Conservation (phyloP, 139 green algal genomes). For the Edaphochlamys debaryana region DNA sequence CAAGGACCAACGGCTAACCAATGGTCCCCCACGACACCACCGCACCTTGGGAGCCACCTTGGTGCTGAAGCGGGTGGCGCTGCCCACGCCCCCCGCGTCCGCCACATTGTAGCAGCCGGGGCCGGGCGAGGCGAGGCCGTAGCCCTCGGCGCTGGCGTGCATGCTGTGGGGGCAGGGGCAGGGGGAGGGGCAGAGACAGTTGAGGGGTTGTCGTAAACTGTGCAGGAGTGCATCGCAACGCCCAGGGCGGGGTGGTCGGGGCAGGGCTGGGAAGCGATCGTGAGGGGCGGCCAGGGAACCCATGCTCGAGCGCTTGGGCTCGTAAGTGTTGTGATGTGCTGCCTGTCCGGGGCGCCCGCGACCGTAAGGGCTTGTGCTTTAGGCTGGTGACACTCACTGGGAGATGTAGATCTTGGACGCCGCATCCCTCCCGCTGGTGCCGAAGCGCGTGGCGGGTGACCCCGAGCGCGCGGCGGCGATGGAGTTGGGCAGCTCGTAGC, state of each 20-base stretch:
- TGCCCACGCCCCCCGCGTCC: constrained; percentile 9
- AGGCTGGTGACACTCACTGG: constrained; percentile 22
- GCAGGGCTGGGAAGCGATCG: too few species aligned
- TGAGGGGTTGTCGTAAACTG: too few species aligned
- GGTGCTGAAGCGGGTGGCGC: not conserved
- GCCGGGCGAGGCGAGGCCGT: constrained; percentile 9
- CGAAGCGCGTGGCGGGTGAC: constrained; percentile 8
- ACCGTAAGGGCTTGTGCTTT: too few species aligned
- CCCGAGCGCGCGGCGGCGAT: not conserved
- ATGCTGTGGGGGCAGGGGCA: not conserved
- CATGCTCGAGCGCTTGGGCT: too few species aligned
- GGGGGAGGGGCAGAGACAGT: too few species aligned
- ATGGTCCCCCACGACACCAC: too few species aligned
- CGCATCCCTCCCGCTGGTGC: constrained; percentile 3
- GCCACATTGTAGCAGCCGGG: constrained; percentile 34
- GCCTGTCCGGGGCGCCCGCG: too few species aligned
- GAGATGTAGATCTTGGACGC: constrained; percentile 39
- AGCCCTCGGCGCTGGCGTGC: constrained; percentile 31
- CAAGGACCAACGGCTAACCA: too few species aligned
- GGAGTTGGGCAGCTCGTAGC: constrained; percentile 23
- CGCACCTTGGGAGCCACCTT: constrained; percentile 41
- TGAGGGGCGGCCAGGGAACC: too few species aligned
- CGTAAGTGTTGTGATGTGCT: too few species aligned
- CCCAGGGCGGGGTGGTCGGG: too few species aligned
- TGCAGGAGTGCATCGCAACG: too few species aligned